Percentiles rank a stretch among this genome's conserved stretches.
phyloP scores from a whole-genome alignment of 2,329 filamentous ascomycete genomes.

The Fusarium buharicum region DNA sequence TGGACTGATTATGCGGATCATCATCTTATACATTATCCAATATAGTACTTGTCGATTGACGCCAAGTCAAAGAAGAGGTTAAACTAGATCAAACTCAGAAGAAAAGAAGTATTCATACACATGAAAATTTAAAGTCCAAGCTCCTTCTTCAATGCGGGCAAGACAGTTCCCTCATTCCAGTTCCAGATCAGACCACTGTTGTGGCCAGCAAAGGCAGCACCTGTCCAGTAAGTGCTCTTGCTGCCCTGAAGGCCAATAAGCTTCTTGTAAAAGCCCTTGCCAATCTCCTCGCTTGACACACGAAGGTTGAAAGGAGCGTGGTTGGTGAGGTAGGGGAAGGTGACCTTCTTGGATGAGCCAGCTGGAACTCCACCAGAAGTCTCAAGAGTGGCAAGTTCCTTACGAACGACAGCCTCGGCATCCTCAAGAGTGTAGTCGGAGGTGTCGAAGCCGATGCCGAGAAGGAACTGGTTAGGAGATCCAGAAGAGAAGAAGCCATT shows the following conservation, averaged over 20 bases:
- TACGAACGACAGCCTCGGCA: constrained; percentile 11
- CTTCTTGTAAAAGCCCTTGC: constrained; percentile 19
- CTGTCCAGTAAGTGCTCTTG: constrained; percentile 37
- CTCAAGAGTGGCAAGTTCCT: constrained; percentile 18
- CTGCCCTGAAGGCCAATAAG: constrained; percentile 22
- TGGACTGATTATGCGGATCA: no score
- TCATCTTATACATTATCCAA: no score
- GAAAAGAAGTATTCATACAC: background rate
- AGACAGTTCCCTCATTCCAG: constrained; percentile 32
- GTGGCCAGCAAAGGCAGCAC: constrained; percentile 35
- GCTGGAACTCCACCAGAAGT: constrained; percentile 1
- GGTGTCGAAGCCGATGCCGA: constrained; percentile 14
- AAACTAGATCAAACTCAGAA: no score
- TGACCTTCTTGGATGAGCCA: constrained; percentile 7
- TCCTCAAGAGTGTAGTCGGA: constrained; percentile 11
- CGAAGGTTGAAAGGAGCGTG: constrained; percentile 34
- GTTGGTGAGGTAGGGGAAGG: constrained; percentile 8
- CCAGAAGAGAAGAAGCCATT: constrained; percentile 1
- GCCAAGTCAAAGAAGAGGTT: no score
- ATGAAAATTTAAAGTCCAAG: constrained; percentile 11
- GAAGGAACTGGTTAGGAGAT: constrained; percentile 4
- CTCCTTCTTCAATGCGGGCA: constrained; percentile 32
- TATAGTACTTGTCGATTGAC: no score
- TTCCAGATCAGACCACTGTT: constrained; percentile 37
- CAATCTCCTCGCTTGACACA: constrained; percentile 11